These are phyloP conservation scores for Cladophialophora immunda DNA, from an alignment of 2,329 filamentous ascomycete species.

Conservation along the genomic window DNA sequence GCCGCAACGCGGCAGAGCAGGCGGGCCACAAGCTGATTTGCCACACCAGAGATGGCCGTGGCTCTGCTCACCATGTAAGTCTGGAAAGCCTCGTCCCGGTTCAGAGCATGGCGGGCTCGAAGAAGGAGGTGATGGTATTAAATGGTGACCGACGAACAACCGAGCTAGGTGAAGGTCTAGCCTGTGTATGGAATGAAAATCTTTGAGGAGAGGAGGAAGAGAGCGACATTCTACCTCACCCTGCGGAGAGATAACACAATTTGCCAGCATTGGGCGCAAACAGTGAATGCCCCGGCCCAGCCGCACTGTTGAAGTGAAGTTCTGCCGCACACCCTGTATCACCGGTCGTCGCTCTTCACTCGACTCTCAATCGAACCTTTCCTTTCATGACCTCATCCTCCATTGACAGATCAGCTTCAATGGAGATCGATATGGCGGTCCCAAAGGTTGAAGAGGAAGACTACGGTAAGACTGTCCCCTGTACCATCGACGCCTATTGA, in stretches of 20 bases:
- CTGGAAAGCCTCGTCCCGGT: background rate
- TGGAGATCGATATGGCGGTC: conserved; percentile 2
- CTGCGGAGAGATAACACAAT: background rate
- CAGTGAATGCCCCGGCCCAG: background rate
- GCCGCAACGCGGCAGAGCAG: background rate
- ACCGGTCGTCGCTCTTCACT: background rate
- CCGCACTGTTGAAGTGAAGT: background rate
- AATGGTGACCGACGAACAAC: background rate
- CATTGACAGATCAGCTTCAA: background rate
- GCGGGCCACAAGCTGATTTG: background rate
- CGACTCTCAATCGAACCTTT: background rate
- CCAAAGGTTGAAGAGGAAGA: background rate
- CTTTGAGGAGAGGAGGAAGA: background rate
- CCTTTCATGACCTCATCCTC: background rate
- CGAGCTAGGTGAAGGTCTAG: background rate
- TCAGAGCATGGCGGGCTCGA: background rate
- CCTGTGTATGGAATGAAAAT: background rate
- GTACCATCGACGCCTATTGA: background rate
- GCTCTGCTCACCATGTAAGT: background rate
- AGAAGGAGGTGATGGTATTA: background rate
- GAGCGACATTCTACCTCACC: background rate
- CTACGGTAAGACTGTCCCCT: conserved; percentile 1
- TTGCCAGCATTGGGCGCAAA: background rate
- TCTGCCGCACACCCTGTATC: background rate
- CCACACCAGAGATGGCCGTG: background rate